phyloP scores from a whole-genome alignment of 2,329 filamentous ascomycete species.

The Pezicula radicicola region DNA sequence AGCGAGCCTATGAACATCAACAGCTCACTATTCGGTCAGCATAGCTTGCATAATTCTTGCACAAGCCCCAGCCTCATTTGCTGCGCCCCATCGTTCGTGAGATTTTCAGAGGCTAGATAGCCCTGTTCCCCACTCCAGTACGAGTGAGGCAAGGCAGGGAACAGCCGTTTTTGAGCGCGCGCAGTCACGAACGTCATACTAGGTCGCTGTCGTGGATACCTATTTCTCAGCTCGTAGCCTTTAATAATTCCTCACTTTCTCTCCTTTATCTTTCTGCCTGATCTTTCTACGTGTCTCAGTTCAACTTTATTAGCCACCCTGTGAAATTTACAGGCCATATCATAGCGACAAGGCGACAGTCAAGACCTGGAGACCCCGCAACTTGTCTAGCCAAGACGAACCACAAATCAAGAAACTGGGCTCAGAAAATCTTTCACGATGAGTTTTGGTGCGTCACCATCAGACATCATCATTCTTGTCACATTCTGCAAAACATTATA shows the following conservation, averaged over 20 bases:
- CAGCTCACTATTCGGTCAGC: no score
- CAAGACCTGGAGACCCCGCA: neutral
- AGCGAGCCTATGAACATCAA: constrained; percentile 8
- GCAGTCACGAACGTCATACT: constrained; percentile 10
- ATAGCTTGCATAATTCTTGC: neutral
- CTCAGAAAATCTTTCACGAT: constrained; percentile 9
- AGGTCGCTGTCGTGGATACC: constrained; percentile 9
- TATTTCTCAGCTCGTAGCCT: constrained; percentile 14
- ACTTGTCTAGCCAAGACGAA: neutral
- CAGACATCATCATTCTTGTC: constrained; percentile 52
- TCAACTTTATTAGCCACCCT: neutral
- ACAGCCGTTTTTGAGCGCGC: neutral
- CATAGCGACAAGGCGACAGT: neutral
- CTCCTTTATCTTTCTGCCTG: neutral
- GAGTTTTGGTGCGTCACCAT: constrained; percentile 27
- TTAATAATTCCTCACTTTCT: constrained; percentile 1
- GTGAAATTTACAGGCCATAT: neutral
- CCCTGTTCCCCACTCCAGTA: constrained; percentile 2
- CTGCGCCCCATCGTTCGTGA: constrained; percentile 14
- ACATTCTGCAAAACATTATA: constrained; percentile 53
- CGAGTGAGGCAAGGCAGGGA: no score
- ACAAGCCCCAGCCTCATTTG: constrained; percentile 3
- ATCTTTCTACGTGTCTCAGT: neutral
- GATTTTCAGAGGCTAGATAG: neutral
- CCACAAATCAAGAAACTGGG: neutral